Evolutionary conservation across 2,329 filamentous ascomycete genomes (phyloP), one percentile per base, ranked within the genome.

Genomic region (Pezicula carpinea): DNA sequence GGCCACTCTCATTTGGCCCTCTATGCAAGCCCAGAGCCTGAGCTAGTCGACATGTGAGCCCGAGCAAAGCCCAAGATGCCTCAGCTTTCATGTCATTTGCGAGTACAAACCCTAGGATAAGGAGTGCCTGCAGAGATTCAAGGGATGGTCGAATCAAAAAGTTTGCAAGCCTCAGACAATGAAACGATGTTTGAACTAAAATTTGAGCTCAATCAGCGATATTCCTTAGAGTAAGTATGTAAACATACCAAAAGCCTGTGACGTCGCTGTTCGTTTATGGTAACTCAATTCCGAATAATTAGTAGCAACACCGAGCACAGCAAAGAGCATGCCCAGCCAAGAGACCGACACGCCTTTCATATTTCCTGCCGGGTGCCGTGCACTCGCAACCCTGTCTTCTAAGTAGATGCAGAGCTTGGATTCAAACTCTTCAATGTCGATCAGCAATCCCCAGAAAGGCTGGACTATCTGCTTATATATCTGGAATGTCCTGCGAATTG

Each of bases 21-120:
- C 59, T 53, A 57, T 85, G 81, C 10, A 85, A 67, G 4, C 81
- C 81, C 1, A 85, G 67, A 0, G 80, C 83, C 58, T 84, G 80
- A 0, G 81, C 81, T n/a, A 85, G 69, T 21, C 81, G 74, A 51
- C 80, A 83, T 0, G 80, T 83, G 38, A 84, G 71, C 1, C 80
- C 81, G 43, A 82, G 73, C 44, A 85, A 62, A 0, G 80, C 80
- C 81, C 81, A 85, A 0, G 81, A 83, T 0, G 79, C 81, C 57
- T 85, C 81, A 1, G 81, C 80, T 58, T 84, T 84, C 81, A 85
- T 85, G 49, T 85, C 81, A 54, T 85, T 85, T 21, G 83, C 67
- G 2, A 85, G 67, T 2, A 82, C 80, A 52, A 84, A 83, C 23
- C 79, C 75, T 4, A 79, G 79, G 36, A 85, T 71, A 1, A 85